These are phyloP conservation scores for Lunasporangiospora selenospora DNA, from an alignment of 192 early-diverging fungal species.

Conservation along the genomic window DNA sequence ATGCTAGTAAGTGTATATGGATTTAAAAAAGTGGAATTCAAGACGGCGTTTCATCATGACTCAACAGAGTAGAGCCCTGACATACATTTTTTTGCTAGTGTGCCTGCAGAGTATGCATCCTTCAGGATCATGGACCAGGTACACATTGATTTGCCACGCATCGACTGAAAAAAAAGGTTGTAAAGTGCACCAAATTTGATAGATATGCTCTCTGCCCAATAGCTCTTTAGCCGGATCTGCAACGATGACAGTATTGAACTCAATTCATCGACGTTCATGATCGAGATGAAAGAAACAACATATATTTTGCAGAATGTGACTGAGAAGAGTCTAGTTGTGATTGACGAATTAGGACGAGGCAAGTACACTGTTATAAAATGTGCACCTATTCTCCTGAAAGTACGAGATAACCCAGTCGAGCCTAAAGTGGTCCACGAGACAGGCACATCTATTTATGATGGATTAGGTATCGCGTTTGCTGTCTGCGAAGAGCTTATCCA, in stretches of 20 bases:
- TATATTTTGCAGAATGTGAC: constrained; percentile 81
- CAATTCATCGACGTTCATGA: constrained; percentile 80
- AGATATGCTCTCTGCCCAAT: not conserved
- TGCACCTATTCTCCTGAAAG: too few species aligned
- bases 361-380: constrained; percentile 7
- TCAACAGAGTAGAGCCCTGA: not conserved
- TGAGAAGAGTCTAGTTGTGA: constrained; percentile 74
- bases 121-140: constrained; percentile 72
- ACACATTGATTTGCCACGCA: too few species aligned
- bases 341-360: constrained; percentile 91
- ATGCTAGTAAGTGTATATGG: constrained; percentile 59
- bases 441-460: constrained; percentile 76
- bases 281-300: constrained; percentile 88
- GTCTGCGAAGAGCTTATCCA: constrained; percentile 74
- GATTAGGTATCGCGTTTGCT: constrained; percentile 73
- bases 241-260: constrained; percentile 67
- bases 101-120: constrained; percentile 82
- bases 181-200: too few species aligned
- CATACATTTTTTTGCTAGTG: constrained; percentile 44
- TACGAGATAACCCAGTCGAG: too few species aligned
- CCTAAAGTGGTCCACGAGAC: too few species aligned
- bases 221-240: constrained; percentile 80
- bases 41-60: not conserved
- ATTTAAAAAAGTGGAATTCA: not conserved
- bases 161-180: too few species aligned